phyloP scores from a whole-genome alignment of 345 rosid genomes.

The Camelina hispida region DNA sequence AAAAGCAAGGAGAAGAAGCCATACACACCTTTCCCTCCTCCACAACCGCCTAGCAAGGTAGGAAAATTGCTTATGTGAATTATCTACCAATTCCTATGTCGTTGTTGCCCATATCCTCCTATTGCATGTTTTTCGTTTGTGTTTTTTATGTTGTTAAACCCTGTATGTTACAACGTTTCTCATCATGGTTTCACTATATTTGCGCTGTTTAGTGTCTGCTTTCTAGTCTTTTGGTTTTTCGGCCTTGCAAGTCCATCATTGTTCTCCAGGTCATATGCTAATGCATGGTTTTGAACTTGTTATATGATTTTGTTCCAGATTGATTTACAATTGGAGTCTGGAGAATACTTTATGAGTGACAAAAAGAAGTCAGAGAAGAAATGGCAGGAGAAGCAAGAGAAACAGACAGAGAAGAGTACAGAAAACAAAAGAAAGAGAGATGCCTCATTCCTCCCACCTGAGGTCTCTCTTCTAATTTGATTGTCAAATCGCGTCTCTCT shows the following conservation, averaged over 20 bases:
- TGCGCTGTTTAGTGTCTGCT: background rate
- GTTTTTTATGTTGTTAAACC: background rate
- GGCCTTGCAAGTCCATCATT: conserved; percentile 2
- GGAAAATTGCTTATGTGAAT: conserved; percentile 23
- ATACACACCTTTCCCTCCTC: conserved; percentile 89
- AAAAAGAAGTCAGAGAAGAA: conserved; percentile 70
- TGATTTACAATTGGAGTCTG: conserved; percentile 73
- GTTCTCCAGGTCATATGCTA: conserved; percentile 9
- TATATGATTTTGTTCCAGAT: conserved; percentile 50
- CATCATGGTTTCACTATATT: background rate
- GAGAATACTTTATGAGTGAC: conserved; percentile 74
- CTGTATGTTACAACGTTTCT: background rate
- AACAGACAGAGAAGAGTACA: conserved; percentile 79
- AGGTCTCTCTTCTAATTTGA: conserved; percentile 54
- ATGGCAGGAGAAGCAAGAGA: conserved; percentile 84
- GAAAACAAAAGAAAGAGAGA: conserved; percentile 89
- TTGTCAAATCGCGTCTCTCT: background rate
- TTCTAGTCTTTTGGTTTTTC: conserved; percentile 17
- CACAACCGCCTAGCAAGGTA: conserved; percentile 87
- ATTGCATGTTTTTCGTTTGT: background rate
- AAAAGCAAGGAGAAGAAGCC: conserved; percentile 78
- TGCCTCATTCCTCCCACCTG: conserved; percentile 76
- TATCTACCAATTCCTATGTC: conserved; percentile 1
- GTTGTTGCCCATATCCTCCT: conserved; percentile 4
- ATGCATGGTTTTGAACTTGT: conserved; percentile 30